Base-by-base conservation (phyloP, 2,329 filamentous ascomycete genomes). In the Fusarium hostae region DNA sequence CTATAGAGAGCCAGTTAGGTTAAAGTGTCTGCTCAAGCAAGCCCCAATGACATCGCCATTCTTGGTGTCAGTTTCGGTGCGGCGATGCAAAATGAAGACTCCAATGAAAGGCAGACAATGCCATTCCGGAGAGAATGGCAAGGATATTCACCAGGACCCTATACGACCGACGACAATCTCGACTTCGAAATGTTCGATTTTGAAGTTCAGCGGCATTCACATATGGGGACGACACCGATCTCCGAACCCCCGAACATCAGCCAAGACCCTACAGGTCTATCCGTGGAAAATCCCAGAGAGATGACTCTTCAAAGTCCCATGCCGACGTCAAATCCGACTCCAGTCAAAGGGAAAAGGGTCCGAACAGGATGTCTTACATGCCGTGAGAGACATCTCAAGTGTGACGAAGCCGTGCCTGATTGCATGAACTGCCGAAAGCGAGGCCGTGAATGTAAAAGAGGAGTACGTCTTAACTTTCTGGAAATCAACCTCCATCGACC, bases 351-450 rank as follows among this genome's bases (percentile, higher is more conserved):
- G n/a, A 95, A 92, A 82, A 87, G 95, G 71, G 94, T 97, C 22
- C 90, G 95, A 50, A 98, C 95, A 6, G 95, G 95, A 40, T 98
- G 95, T 79, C 83, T 97, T 72, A 98, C 95, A 5, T 98, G 95
- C 81, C 88, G 95, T 74, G 93, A 97, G 80, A 86, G 94, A 50
- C 95, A 97, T 84, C 84, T 97, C 56, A 97, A 97, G 81, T 97
- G 95, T 80, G 95, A 97, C 78, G 94, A 97, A 80, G 91, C 86
- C 9, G 76, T 82, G 7, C 88, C 87, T 9, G 83, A 86, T 37
- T 90, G 88, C 71, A 85, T 92, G 76, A 98, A 98, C 77, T 98
- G 95, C 82, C 89, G 90, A 65, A 98, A 97, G 82, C 96, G 95
- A 57, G 95, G 90, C 77, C 87, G 95, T 55, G 85, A 91, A 63